Conservation (phyloP, 306 rosid genomes). For the Canavalia ensiformis region DNA sequence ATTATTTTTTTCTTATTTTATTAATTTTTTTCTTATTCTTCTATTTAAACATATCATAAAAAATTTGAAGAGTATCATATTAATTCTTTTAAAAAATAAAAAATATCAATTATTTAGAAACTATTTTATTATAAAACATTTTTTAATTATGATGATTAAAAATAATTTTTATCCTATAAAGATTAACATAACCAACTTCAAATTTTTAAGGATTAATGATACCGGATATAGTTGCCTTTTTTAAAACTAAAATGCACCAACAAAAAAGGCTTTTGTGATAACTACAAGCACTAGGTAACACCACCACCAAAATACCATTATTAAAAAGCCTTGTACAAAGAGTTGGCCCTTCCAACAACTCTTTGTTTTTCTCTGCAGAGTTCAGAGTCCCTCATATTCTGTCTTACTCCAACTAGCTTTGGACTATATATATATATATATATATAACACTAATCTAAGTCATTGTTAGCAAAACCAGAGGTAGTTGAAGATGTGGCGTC, state of each 20-base stretch:
- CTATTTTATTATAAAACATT: no score
- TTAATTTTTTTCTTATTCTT: no score
- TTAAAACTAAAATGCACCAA: constrained; percentile 58
- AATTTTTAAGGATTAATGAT: no score
- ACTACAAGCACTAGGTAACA: constrained; percentile 71
- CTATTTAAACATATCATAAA: no score
- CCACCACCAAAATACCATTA: constrained; percentile 63
- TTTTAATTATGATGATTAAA: no score
- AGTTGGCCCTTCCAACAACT: constrained; percentile 46
- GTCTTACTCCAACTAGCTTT: constrained; percentile 13
- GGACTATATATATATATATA: constrained; percentile 27
- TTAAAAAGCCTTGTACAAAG: constrained; percentile 49
- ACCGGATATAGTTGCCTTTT: constrained; percentile 35
- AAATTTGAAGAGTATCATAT: no score
- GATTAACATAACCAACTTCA: no score
- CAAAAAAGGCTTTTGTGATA: constrained; percentile 61
- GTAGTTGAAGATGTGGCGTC: constrained; percentile 51
- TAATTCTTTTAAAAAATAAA: no score
- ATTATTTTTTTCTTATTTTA: no score
- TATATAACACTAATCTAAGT: not conserved
- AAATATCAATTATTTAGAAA: no score
- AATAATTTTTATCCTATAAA: not conserved
- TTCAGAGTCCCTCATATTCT: constrained; percentile 22
- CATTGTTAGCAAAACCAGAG: not conserved
- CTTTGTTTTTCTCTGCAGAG: constrained; percentile 37